Percentiles rank a stretch among this genome's conserved stretches.
phyloP scores from a whole-genome alignment of 2,329 filamentous ascomycete species.

The Pseudogymnoascus sp. region DNA sequence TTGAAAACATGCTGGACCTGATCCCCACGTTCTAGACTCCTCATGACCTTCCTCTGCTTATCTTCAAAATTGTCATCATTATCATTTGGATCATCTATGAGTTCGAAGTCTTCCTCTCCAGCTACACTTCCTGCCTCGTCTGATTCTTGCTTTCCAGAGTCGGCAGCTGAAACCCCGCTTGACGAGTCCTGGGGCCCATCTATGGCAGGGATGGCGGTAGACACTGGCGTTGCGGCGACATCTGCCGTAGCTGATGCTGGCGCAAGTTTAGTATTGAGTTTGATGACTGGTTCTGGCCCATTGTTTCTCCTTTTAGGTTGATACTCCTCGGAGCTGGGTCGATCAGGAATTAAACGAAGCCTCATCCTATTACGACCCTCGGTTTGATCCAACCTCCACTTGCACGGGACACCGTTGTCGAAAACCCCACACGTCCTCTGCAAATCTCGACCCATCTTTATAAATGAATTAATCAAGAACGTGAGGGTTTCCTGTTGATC shows the following conservation, averaged over 20 bases:
- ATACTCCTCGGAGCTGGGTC: constrained; percentile 60
- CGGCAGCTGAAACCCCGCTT: not conserved
- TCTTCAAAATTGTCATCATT: constrained; percentile 78
- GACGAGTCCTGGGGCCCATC: constrained; percentile 15
- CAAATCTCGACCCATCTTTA: constrained; percentile 69
- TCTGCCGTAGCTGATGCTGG: constrained; percentile 4
- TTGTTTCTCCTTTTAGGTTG: constrained; percentile 69
- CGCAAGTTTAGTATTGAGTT: constrained; percentile 27
- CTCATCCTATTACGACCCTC: constrained; percentile 95
- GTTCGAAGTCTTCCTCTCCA: constrained; percentile 82
- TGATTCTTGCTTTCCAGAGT: constrained; percentile 7
- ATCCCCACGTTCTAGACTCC: constrained; percentile 81
- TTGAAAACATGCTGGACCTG: constrained; percentile 92
- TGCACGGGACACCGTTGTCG: constrained; percentile 52
- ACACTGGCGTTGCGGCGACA: constrained; percentile 13
- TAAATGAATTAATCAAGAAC: constrained; percentile 67
- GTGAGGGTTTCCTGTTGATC: constrained; percentile 86
- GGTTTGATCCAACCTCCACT: constrained; percentile 91
- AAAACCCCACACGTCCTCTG: constrained; percentile 74
- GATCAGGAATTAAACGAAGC: constrained; percentile 74
- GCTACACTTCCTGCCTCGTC: constrained; percentile 31
- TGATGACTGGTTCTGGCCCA: constrained; percentile 34
- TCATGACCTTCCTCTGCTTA: constrained; percentile 96
- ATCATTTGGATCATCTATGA: constrained; percentile 87
- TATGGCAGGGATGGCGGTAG: constrained; percentile 16